Conservation (phyloP, 2,329 filamentous ascomycete species). For the Rosellinia necatrix region DNA sequence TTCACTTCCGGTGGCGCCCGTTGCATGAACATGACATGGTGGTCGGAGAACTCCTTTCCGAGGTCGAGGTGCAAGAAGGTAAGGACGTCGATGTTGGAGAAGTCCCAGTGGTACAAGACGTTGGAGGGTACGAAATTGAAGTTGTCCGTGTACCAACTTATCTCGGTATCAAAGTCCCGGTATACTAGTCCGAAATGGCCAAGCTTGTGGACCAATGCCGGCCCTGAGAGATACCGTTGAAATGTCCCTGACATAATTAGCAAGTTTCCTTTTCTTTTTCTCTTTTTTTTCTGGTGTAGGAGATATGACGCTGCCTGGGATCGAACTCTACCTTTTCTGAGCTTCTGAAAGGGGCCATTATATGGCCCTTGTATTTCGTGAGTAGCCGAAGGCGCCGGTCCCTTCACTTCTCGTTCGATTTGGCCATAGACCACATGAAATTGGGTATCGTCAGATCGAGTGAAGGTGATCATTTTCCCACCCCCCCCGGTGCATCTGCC, state of each 20-base stretch:
- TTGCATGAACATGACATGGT: constrained; percentile 58
- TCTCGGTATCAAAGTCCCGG: constrained; percentile 39
- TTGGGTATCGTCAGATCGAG: constrained; percentile 41
- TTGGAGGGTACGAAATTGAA: constrained; percentile 43
- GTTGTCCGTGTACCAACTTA: constrained; percentile 39
- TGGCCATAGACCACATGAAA: constrained; percentile 38
- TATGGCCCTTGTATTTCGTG: constrained; percentile 27
- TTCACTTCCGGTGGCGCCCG: constrained; percentile 28
- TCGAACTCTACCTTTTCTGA: constrained; percentile 15
- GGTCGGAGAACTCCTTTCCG: constrained; percentile 53
- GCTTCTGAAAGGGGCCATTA: constrained; percentile 29
- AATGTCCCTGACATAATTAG: constrained; percentile 24
- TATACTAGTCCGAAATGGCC: constrained; percentile 42
- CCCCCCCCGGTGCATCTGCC: constrained; percentile 49
- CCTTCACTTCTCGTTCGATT: constrained; percentile 22
- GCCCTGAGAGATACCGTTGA: constrained; percentile 39
- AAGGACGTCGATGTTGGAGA: constrained; percentile 30
- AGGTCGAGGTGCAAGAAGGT: constrained; percentile 57
- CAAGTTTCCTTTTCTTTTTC: not conserved
- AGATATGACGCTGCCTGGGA: no score
- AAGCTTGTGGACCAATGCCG: constrained; percentile 40
- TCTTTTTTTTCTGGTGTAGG: no score
- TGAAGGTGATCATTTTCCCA: constrained; percentile 46
- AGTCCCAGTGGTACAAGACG: constrained; percentile 27
- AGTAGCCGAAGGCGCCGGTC: constrained; percentile 23